Base-by-base conservation (phyloP, 2,329 filamentous ascomycete genomes). In the Chlorencoelia australis region DNA sequence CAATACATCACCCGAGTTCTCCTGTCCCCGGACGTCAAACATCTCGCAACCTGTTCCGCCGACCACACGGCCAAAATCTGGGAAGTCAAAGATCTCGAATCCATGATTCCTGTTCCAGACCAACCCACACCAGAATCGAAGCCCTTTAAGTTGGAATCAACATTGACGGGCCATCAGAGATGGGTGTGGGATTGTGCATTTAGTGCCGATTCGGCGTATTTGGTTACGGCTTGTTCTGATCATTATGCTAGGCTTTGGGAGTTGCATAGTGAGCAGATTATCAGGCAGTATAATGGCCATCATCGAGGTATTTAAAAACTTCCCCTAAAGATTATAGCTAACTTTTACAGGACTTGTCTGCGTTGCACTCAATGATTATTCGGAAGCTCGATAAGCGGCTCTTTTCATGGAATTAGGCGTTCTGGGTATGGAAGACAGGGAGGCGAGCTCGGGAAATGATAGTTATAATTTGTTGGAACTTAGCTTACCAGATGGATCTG, bases 11-110 rank as follows among this genome's bases (percentile, higher is more conserved):
- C 78, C 3, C 75, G 80, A 32, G 75, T 85, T 13, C 69, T 85
- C 4, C 73, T 85, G 27, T 83, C 79, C 1, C 80, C 80, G 0
- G 80, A 85, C 48, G 80, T 84, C 39, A 79, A 79, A 41, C 77
- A 84, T 49, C 68, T 85, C 7, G 80, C 80, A 7, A 85, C 80
- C 21, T 85, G 80, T 59, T 79, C 73, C 19, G 80, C 80, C 22
- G 80, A 85, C 53, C 80, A 84, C 57, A 84, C 89, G 0, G 87
- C 88, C 43, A 89, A 93, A 60, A 95, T 98, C 51, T 98, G 91
- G 91, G 84, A 87, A 51, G 82, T 95, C 30, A 66, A 65, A 45
- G 83, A 93, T 54, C 69, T 79, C n/a, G 72, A 76, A 17, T 62
- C 64, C 28, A 66, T 64, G 47, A 40, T 50, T 17, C 52, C 51